A percentile compares a stretch with the other conserved stretches of the same genome.
Conservation (phyloP, 2,329 filamentous ascomycete genomes). For the Penicillium sclerotiorum region DNA sequence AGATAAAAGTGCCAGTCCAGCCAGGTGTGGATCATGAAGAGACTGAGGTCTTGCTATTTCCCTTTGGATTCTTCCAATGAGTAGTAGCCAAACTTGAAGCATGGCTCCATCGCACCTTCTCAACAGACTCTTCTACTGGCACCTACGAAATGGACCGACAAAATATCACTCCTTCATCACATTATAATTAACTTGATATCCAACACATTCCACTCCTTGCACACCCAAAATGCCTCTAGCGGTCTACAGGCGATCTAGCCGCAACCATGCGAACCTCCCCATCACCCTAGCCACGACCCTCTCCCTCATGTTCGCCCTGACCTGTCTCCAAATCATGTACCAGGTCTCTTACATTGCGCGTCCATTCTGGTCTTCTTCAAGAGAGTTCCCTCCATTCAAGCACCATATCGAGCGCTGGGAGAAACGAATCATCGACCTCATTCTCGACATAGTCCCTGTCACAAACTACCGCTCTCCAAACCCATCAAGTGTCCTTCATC, state of each 20-base stretch:
- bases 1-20: too few relatives aligned
- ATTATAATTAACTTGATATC: too few relatives aligned
- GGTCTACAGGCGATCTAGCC: not conserved
- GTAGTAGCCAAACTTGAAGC: too few relatives aligned
- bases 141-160: too few relatives aligned
- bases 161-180: too few relatives aligned
- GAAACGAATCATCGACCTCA: slow-evolving; percentile 22
- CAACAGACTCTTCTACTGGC: too few relatives aligned
- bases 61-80: too few relatives aligned
- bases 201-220: not conserved
- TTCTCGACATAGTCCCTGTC: slow-evolving; percentile 23
- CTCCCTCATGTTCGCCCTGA: slow-evolving; percentile 23
- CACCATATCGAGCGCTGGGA: slow-evolving; percentile 26
- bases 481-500: slow-evolving; percentile 7
- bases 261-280: slow-evolving; percentile 15
- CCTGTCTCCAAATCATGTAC: slow-evolving; percentile 31
- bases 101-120: not conserved
- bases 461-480: slow-evolving; percentile 18
- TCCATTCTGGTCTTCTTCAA: slow-evolving; percentile 13
- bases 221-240: slow-evolving; percentile 9
- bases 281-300: slow-evolving; percentile 18
- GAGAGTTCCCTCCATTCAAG: slow-evolving; percentile 17
- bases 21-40: too few relatives aligned
- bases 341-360: slow-evolving; percentile 18
- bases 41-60: not conserved